These are phyloP conservation scores for Lepiota brunneoincarnata DNA, from an alignment of 768 basidiomycete species.

Conservation along the genomic window DNA sequence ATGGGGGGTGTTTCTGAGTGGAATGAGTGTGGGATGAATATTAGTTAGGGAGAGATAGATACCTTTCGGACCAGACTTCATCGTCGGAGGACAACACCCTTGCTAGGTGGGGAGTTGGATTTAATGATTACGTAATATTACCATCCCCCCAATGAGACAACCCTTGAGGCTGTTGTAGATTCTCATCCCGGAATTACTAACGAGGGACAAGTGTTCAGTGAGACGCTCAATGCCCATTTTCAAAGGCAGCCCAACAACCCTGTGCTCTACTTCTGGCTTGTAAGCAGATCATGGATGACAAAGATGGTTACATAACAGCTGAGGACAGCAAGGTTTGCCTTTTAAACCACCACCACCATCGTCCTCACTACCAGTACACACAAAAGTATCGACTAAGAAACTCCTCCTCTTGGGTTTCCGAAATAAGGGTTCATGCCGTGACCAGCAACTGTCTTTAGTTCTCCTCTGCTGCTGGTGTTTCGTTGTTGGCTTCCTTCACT, in stretches of 20 bases:
- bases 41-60: neutral
- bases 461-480: constrained; percentile 19
- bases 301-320: constrained; percentile 38
- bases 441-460: neutral
- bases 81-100: no score
- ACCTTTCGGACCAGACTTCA: neutral
- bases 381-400: neutral
- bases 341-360: constrained; percentile 27
- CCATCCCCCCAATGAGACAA: no score
- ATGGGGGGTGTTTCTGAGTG: constrained; percentile 20
- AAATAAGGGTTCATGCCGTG: neutral
- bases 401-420: neutral
- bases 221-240: neutral
- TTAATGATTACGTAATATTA: neutral
- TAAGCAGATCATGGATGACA: constrained; percentile 28
- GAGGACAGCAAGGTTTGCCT: constrained; percentile 20
- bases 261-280: neutral
- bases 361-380: constrained; percentile 11
- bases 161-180: no score
- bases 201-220: no score
- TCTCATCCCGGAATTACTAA: no score
- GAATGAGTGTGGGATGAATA: no score
- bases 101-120: neutral
- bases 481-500: constrained; percentile 23
- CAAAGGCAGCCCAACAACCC: neutral